Conservation (phyloP, 176 grass and related monocot species). For the Triticum timopheevii region DNA sequence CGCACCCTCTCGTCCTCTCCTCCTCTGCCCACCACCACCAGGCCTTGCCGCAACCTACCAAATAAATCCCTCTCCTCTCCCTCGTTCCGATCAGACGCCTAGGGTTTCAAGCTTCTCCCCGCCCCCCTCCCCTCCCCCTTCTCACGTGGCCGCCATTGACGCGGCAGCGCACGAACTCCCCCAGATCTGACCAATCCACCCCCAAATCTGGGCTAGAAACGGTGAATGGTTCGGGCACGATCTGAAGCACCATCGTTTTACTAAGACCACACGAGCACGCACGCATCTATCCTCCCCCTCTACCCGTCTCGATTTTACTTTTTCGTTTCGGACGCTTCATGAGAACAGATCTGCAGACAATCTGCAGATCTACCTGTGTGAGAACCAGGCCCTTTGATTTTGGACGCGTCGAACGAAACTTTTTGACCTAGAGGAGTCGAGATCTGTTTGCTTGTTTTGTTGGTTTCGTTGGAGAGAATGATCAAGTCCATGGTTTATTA, state of each 20-base stretch:
- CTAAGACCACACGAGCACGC: slow-evolving; percentile 32
- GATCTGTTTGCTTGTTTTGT: slow-evolving; percentile 45
- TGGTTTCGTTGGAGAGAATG: slow-evolving; percentile 63
- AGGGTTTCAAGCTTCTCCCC: slow-evolving; percentile 32
- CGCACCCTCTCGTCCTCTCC: neutral
- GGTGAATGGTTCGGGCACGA: slow-evolving; percentile 42
- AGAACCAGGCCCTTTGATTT: slow-evolving; percentile 32
- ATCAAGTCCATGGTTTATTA: slow-evolving; percentile 91
- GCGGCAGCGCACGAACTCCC: slow-evolving; percentile 44
- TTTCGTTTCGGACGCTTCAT: slow-evolving; percentile 50
- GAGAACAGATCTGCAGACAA: slow-evolving; percentile 55
- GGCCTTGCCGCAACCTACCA: slow-evolving; percentile 15
- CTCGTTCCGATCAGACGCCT: slow-evolving; percentile 21
- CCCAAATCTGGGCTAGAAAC: slow-evolving; percentile 26
- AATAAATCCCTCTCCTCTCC: slow-evolving; percentile 21
- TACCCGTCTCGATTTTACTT: neutral
- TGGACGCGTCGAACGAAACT: slow-evolving; percentile 46
- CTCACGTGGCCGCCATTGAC: slow-evolving; percentile 41
- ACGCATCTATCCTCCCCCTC: neutral
- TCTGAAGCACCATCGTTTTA: slow-evolving; percentile 35
- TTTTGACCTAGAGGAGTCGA: slow-evolving; percentile 33
- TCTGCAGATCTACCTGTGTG: slow-evolving; percentile 41
- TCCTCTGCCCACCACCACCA: neutral
- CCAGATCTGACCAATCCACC: slow-evolving; percentile 34
- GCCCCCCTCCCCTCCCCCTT: neutral